phyloP scores from a whole-genome alignment of 2,329 filamentous ascomycete species.

The Aspergillus sp. region DNA sequence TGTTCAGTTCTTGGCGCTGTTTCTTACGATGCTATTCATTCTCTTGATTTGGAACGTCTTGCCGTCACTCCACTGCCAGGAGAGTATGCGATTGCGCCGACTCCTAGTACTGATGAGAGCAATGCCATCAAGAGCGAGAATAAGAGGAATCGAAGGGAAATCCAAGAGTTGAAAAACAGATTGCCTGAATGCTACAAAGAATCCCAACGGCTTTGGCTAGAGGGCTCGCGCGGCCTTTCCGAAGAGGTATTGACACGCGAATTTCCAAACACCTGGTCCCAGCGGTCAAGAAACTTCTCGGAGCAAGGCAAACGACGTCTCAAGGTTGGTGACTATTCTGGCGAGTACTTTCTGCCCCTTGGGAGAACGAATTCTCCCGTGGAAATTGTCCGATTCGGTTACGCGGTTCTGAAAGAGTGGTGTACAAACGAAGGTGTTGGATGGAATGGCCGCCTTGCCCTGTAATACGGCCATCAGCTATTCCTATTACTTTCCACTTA shows the following conservation, averaged over 20 bases:
- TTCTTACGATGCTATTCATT: slow-evolving; percentile 46
- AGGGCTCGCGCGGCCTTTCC: slow-evolving; percentile 41
- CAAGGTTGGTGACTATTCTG: slow-evolving; percentile 36
- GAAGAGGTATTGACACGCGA: slow-evolving; percentile 41
- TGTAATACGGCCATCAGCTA: slow-evolving; percentile 24
- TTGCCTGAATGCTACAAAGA: slow-evolving; percentile 43
- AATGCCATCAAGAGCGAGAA: slow-evolving; percentile 38
- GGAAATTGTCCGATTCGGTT: slow-evolving; percentile 47
- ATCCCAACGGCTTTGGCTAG: slow-evolving; percentile 45
- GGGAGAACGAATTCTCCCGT: slow-evolving; percentile 42
- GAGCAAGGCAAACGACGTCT: slow-evolving; percentile 36
- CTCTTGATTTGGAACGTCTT: slow-evolving; percentile 46
- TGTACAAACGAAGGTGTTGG: slow-evolving; percentile 46
- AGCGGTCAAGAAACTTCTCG: slow-evolving; percentile 36
- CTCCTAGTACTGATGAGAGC: slow-evolving; percentile 44
- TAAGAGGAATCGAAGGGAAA: slow-evolving; percentile 38
- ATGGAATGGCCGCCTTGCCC: slow-evolving; percentile 42
- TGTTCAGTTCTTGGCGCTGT: slow-evolving; percentile 48
- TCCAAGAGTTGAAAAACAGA: slow-evolving; percentile 40
- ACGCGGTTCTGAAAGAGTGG: slow-evolving; percentile 48
- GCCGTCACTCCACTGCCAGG: slow-evolving; percentile 40
- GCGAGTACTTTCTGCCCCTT: slow-evolving; percentile 44
- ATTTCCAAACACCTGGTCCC: slow-evolving; percentile 48
- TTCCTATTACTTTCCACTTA: background rate
- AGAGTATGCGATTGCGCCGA: slow-evolving; percentile 40